phyloP scores from a whole-genome alignment of 495 filamentous ascomycete genomes.

The Xylaria sp. region DNA sequence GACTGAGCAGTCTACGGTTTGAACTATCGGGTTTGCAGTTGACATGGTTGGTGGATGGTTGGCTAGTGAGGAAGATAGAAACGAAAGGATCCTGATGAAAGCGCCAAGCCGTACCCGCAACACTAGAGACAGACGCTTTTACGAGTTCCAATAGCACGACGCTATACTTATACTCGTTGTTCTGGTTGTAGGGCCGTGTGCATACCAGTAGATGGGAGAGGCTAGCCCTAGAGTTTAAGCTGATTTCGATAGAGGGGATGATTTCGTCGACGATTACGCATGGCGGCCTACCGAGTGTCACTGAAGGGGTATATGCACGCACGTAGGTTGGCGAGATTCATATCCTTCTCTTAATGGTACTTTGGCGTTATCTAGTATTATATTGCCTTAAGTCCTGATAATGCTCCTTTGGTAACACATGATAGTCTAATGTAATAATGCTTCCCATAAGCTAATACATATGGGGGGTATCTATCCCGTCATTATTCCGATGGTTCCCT shows the following conservation, averaged over 20 bases:
- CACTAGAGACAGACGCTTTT: neutral
- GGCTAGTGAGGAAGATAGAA: neutral
- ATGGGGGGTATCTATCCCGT: constrained; percentile 16
- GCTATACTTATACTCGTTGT: neutral
- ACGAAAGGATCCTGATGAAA: neutral
- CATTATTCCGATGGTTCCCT: constrained; percentile 4
- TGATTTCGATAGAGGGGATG: neutral
- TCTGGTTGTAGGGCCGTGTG: neutral
- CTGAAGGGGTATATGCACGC: neutral
- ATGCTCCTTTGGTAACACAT: neutral
- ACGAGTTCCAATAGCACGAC: neutral
- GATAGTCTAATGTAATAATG: neutral
- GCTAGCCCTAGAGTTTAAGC: neutral
- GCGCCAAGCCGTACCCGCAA: neutral
- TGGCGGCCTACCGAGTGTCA: neutral
- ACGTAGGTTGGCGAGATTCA: neutral
- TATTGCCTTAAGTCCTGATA: neutral
- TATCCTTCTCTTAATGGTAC: neutral
- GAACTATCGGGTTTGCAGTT: neutral
- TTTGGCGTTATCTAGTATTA: neutral
- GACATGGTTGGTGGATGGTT: neutral
- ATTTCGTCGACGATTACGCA: constrained; percentile 1
- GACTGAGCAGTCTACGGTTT: neutral
- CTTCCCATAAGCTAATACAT: neutral
- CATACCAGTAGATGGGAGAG: neutral